Conservation (phyloP, 192 early-diverging fungal genomes). For the Coemansia sp. region DNA sequence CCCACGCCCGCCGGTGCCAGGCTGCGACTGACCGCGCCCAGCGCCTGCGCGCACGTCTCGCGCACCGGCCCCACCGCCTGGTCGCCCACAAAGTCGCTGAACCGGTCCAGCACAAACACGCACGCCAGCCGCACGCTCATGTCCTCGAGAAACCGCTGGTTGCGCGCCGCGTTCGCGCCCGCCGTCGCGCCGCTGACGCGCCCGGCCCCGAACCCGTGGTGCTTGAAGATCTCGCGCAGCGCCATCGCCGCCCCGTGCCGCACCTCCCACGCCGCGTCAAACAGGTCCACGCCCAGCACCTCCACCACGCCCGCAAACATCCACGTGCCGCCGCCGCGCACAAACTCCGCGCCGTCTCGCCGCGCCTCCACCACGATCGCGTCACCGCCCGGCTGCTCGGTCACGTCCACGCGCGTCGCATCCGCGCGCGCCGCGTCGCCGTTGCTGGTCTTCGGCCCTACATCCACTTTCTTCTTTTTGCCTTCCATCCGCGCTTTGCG, state of each 20-base stretch:
- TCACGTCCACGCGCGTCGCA: conserved; percentile 28
- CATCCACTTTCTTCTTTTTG: conserved; percentile 56
- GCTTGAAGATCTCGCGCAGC: conserved; percentile 80
- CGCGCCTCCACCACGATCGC: conserved; percentile 65
- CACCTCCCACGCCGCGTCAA: conserved; percentile 80
- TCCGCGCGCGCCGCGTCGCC: not conserved
- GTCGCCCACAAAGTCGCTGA: conserved; percentile 95
- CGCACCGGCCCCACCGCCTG: conserved; percentile 93
- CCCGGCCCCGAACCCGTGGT: conserved; percentile 80
- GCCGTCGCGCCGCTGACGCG: conserved; percentile 54
- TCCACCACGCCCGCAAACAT: conserved; percentile 66
- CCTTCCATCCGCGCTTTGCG: conserved; percentile 77
- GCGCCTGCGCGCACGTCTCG: conserved; percentile 84
- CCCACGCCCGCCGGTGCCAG: conserved; percentile 55
- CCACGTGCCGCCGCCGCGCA: conserved; percentile 60
- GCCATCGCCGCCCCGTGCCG: conserved; percentile 96
- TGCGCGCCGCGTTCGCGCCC: conserved; percentile 59
- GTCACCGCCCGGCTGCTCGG: conserved; percentile 51
- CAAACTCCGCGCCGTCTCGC: conserved; percentile 33
- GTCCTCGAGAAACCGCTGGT: conserved; percentile 84
- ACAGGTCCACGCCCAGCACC: conserved; percentile 67
- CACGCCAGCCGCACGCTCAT: conserved; percentile 83
- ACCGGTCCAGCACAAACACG: conserved; percentile 91
- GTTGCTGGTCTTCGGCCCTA: conserved; percentile 5
- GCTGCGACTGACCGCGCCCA: conserved; percentile 69